phyloP scores from a whole-genome alignment of 495 filamentous ascomycete genomes.

The Trichocladium uniseriatum region DNA sequence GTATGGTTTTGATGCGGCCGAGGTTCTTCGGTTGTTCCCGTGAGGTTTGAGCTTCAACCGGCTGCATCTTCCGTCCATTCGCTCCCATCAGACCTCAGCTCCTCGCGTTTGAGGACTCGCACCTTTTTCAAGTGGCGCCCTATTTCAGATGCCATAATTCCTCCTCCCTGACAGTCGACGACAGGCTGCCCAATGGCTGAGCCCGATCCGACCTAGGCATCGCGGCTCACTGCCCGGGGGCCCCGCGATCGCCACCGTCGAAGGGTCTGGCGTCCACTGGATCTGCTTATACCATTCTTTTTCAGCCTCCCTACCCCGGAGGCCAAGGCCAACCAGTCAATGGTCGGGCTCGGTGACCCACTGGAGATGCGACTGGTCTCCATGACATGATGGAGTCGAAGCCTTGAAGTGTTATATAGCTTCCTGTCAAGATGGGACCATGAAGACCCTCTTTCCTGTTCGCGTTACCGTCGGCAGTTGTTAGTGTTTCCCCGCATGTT shows the following conservation, averaged over 20 bases:
- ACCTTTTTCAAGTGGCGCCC: too few species aligned
- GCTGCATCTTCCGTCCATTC: too few species aligned
- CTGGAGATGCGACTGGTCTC: background rate
- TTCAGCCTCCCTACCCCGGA: background rate
- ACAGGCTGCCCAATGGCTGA: background rate
- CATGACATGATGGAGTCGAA: background rate
- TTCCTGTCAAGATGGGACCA: background rate
- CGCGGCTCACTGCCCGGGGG: background rate
- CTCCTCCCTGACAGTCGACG: background rate
- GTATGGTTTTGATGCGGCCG: too few species aligned
- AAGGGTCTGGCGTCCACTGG: background rate
- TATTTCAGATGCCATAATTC: background rate
- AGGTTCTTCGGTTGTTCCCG: too few species aligned
- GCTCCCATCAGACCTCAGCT: too few species aligned
- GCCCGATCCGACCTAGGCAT: background rate
- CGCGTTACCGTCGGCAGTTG: background rate
- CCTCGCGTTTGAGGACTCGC: too few species aligned
- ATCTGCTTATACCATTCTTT: background rate
- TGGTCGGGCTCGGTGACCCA: background rate
- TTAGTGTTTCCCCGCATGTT: background rate
- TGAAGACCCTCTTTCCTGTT: background rate
- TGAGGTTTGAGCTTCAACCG: too few species aligned
- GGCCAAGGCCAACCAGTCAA: background rate
- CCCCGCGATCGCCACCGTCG: background rate
- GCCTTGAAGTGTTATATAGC: background rate